phyloP scores from a whole-genome alignment of 176 grass and related monocot species.

The Musa troglodytarum region DNA sequence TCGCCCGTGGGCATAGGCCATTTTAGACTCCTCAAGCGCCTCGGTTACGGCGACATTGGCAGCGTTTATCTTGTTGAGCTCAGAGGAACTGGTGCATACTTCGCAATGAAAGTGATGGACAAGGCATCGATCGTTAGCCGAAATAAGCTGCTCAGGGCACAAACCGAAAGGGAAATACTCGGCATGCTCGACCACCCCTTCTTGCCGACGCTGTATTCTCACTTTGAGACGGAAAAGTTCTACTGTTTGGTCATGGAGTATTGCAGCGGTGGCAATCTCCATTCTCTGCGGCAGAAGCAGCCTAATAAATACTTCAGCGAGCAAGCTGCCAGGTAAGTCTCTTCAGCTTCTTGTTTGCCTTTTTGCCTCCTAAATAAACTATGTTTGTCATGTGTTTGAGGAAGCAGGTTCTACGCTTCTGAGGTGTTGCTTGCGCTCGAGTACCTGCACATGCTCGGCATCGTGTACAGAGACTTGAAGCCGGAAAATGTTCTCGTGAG shows the following conservation, averaged over 20 bases:
- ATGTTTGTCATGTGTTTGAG: no score
- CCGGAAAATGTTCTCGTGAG: slow-evolving; percentile 72
- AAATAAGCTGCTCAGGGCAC: slow-evolving; percentile 68
- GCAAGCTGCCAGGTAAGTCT: slow-evolving; percentile 55
- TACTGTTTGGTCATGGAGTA: slow-evolving; percentile 90
- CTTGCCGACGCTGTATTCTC: slow-evolving; percentile 82
- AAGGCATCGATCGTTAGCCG: slow-evolving; percentile 49
- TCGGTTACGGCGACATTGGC: slow-evolving; percentile 88
- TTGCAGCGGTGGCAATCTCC: slow-evolving; percentile 85
- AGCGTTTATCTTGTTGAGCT: slow-evolving; percentile 92
- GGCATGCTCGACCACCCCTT: slow-evolving; percentile 76
- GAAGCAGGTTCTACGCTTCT: slow-evolving; percentile 58
- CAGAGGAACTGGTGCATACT: slow-evolving; percentile 43
- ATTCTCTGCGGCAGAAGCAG: slow-evolving; percentile 73
- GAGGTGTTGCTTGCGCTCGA: slow-evolving; percentile 73
- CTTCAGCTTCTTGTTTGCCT: neutral
- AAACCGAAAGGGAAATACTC: slow-evolving; percentile 82
- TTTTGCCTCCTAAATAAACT: neutral
- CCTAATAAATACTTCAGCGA: slow-evolving; percentile 61
- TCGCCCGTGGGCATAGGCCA: slow-evolving; percentile 70
- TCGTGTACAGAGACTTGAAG: slow-evolving; percentile 76
- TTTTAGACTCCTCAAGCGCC: slow-evolving; percentile 56
- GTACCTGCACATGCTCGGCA: slow-evolving; percentile 88
- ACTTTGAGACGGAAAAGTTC: slow-evolving; percentile 85
- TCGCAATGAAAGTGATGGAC: slow-evolving; percentile 98